These are phyloP conservation scores for Austropuccinia psidii DNA, from an alignment of 1,284 basidiomycete species.

Conservation along the genomic window DNA sequence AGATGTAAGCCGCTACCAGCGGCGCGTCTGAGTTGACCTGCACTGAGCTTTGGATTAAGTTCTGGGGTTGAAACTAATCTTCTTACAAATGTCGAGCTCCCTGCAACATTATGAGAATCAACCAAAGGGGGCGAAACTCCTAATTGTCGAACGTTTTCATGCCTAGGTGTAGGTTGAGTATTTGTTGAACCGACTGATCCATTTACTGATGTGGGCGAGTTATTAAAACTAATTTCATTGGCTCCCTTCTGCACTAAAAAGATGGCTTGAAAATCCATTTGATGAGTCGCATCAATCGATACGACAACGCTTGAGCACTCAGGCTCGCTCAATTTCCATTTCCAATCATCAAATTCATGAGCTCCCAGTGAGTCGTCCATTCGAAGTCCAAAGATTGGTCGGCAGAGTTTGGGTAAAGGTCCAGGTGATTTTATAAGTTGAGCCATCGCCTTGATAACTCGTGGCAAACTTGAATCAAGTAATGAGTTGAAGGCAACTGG, in stretches of 20 bases:
- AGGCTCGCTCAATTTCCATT: constrained; percentile 27
- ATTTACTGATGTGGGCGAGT: not conserved
- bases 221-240: constrained; percentile 2
- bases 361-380: constrained; percentile 42
- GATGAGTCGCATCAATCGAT: not conserved
- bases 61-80: constrained; percentile 37
- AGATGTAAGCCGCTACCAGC: constrained; percentile 40
- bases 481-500: constrained; percentile 79
- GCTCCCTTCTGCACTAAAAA: constrained; percentile 22
- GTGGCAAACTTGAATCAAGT: constrained; percentile 59
- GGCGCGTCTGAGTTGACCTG: constrained; percentile 43
- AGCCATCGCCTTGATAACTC: constrained; percentile 46
- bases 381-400: constrained; percentile 39
- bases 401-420: constrained; percentile 39
- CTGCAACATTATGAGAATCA: not conserved
- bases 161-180: constrained; percentile 8
- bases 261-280: constrained; percentile 14
- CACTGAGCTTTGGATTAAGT: constrained; percentile 43
- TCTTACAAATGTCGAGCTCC: constrained; percentile 2
- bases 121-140: not conserved
- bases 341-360: constrained; percentile 36
- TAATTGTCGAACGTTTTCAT: constrained; percentile 7
- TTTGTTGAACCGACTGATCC: not conserved
- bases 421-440: constrained; percentile 43
- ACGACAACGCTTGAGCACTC: not conserved